Evolutionary conservation across 1,139 yeast genomes (phyloP).

Genomic region (Geotrichum histeridarum): DNA sequence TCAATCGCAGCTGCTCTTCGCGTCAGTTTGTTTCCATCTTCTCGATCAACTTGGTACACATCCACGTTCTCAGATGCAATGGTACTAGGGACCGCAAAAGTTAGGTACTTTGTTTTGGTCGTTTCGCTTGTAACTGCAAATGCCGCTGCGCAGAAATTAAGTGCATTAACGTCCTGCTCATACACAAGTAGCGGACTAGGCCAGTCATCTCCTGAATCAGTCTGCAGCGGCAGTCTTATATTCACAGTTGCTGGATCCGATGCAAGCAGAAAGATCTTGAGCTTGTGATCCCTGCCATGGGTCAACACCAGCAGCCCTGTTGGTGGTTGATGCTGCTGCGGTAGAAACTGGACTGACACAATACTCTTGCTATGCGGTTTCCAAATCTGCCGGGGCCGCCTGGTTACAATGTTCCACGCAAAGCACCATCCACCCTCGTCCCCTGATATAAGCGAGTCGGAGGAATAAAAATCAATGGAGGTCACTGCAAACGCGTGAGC

Average conservation of each 20-base stretch:
- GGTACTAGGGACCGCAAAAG: conserved; percentile 40
- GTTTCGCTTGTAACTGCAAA: conserved; percentile 19
- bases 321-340: neutral
- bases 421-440: conserved; percentile 41
- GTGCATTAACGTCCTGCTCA: conserved; percentile 38
- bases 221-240: conserved; percentile 20
- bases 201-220: conserved; percentile 23
- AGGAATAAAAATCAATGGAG: conserved; percentile 25
- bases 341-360: conserved; percentile 26
- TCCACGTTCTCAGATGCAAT: conserved; percentile 37
- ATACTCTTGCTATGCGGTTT: conserved; percentile 35
- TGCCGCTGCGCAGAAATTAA: conserved; percentile 39
- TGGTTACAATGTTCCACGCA: conserved; percentile 37
- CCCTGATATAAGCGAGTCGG: conserved; percentile 24
- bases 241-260: conserved; percentile 18
- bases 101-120: neutral
- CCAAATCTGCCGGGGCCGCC: conserved; percentile 39
- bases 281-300: conserved; percentile 40
- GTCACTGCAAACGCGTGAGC: conserved; percentile 33
- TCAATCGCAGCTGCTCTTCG: conserved; percentile 23
- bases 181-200: conserved; percentile 33
- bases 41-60: conserved; percentile 26
- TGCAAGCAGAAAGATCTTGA: conserved; percentile 28
- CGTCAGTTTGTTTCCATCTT: conserved; percentile 23
- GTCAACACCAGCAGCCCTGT: conserved; percentile 29